These are phyloP conservation scores for Aspergillus pseudoglaucus DNA, from an alignment of 2,329 filamentous ascomycete species.

Conservation along the genomic window DNA sequence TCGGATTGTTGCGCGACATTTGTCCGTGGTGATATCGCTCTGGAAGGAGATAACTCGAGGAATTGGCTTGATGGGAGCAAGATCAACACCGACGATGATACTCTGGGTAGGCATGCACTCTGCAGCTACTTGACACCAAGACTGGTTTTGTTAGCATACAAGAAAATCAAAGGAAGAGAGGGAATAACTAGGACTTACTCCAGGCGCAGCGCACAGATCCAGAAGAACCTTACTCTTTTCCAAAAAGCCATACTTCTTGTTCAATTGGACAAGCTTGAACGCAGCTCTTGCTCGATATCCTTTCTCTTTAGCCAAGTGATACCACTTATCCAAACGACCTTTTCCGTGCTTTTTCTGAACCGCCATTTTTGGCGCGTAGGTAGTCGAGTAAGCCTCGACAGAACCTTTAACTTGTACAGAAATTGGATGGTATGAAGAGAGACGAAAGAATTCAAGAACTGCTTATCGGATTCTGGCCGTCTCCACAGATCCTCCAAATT, in stretches of 20 bases:
- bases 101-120: slow-evolving; percentile 88
- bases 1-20: slow-evolving; percentile 83
- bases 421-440: slow-evolving; percentile 11
- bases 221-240: slow-evolving; percentile 94
- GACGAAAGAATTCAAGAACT: slow-evolving; percentile 17
- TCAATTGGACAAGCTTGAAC: slow-evolving; percentile 96
- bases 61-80: slow-evolving; percentile 92
- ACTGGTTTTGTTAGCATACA: slow-evolving; percentile 43
- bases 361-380: slow-evolving; percentile 57
- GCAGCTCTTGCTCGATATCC: slow-evolving; percentile 92
- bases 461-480: slow-evolving; percentile 15
- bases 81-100: slow-evolving; percentile 89
- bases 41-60: slow-evolving; percentile 92
- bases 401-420: slow-evolving; percentile 10
- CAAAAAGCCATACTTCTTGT: slow-evolving; percentile 98
- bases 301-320: slow-evolving; percentile 96
- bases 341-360: slow-evolving; percentile 99
- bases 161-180: background rate
- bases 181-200: slow-evolving; percentile 50
- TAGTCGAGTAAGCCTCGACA: slow-evolving; percentile 20
- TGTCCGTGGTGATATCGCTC: slow-evolving; percentile 95
- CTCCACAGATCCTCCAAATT: slow-evolving; percentile 6
- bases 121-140: slow-evolving; percentile 93
- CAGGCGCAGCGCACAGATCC: slow-evolving; percentile 95
- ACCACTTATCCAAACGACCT: slow-evolving; percentile 98